Base-by-base conservation (phyloP, 2,329 filamentous ascomycete genomes). In the Madurella mycetomatis region DNA sequence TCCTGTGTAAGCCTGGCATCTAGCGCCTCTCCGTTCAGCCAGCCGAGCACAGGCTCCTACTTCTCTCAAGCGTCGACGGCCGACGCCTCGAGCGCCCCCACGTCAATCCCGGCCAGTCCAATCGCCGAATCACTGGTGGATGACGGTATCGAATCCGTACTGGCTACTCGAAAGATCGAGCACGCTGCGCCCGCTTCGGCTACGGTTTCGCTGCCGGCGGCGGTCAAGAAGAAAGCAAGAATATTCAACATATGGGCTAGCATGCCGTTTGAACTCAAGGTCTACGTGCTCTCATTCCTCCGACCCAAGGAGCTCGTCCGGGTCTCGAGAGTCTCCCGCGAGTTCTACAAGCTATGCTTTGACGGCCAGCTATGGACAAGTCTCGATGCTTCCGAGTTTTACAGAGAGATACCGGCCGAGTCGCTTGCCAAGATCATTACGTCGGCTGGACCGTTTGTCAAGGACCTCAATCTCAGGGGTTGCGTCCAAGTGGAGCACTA, bases 341-440 rank as follows among this genome's bases (percentile, higher is more conserved):
- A 79, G 5, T 96, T 94, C 76, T 78, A 95, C 69, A 78, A 80
- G 46, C 84, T 89, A 71, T 96, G 92, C 72, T 96, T 92, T 64
- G 92, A 99, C 69, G 94, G 94, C 1, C 94, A 99, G 72, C 74
- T 97, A 15, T 99, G 94, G 94, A 85, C 84, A 3, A 83, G 81
- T 41, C 80, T 97, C 47, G 91, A 97, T 68, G 84, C 89, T 1
- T 86, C 90, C 8, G 85, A 88, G 47, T 97, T 92, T 70, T 96
- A 97, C 67, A 82, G 81, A 60, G 83, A 91, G 49, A 97, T 97
- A 60, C 87, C 92, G 0, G 88, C 88, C 18, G 85, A 89, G 59
- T 88, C 89, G 0, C 74, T 99, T 46, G 83, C 91, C 53, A 90
- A 87, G 65, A 91, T 97, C 58, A 91, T 97, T 65, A 83, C 85